These are phyloP conservation scores for Adansonia digitata DNA, from an alignment of 345 rosid genomes.

Conservation along the genomic window DNA sequence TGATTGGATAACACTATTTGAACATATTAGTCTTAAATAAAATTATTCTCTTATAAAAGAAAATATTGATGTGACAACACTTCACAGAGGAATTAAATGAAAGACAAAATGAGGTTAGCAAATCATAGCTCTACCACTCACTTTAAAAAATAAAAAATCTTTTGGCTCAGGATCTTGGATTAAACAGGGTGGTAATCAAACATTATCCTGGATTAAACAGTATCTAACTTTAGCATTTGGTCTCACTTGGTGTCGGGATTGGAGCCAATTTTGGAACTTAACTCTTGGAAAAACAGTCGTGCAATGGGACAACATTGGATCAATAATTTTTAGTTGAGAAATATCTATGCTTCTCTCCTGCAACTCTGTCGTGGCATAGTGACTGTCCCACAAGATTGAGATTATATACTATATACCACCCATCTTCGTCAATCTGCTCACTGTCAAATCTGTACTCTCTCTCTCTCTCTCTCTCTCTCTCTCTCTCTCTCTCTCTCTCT, in stretches of 20 bases:
- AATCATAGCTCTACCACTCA: neutral
- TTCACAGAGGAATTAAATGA: neutral
- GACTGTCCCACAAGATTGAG: neutral
- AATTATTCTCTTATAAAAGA: neutral
- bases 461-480: neutral
- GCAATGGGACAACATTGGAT: neutral
- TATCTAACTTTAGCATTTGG: constrained; percentile 6
- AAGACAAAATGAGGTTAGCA: constrained; percentile 8
- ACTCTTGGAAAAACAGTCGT: neutral
- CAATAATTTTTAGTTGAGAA: neutral
- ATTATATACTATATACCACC: neutral
- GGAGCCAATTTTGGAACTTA: neutral
- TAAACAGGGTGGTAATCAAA: constrained; percentile 2
- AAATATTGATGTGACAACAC: neutral
- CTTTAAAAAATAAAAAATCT: neutral
- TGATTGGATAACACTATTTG: neutral
- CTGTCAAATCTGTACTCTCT: neutral
- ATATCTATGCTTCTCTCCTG: neutral
- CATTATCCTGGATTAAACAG: constrained; percentile 8
- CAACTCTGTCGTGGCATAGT: neutral
- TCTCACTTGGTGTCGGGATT: constrained; percentile 4
- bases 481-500: neutral
- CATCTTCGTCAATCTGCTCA: neutral
- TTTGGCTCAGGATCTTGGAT: constrained; percentile 7
- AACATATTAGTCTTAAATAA: neutral